Percentiles rank a stretch among this genome's conserved stretches.
Conservation (phyloP, 164 flowering plant species). For the Hamamelis virginiana region DNA sequence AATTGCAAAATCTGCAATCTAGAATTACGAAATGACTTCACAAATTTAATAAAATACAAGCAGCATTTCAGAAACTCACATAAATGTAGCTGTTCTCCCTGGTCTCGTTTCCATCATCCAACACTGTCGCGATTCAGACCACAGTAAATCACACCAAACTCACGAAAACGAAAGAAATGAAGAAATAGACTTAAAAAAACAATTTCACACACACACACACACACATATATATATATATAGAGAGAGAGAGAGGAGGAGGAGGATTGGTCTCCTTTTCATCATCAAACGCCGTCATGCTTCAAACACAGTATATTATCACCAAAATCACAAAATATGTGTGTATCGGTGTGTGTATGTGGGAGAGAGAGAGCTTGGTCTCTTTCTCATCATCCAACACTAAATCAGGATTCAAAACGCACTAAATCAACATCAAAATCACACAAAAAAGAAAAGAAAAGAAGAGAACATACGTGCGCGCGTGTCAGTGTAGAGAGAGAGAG, state of each 20-base stretch:
- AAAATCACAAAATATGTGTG: not conserved
- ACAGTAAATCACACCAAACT: constrained; percentile 9
- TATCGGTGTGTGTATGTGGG: too few relatives aligned
- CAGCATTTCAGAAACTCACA: constrained; percentile 45
- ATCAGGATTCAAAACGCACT: too few relatives aligned
- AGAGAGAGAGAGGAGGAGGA: too few relatives aligned
- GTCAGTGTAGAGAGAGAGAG: constrained; percentile 12
- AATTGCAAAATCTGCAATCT: too few relatives aligned
- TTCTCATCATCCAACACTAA: too few relatives aligned
- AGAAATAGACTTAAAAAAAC: too few relatives aligned
- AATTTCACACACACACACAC: too few relatives aligned
- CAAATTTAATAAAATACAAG: not conserved
- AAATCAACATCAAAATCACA: constrained; percentile 2
- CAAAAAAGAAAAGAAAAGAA: not conserved
- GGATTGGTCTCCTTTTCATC: constrained; percentile 73
- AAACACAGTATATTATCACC: constrained; percentile 7
- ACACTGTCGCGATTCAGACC: constrained; percentile 46
- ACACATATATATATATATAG: too few relatives aligned
- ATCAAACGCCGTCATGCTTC: constrained; percentile 65
- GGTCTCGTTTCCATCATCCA: constrained; percentile 76
- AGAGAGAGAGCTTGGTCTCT: too few relatives aligned
- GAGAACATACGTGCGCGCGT: not conserved
- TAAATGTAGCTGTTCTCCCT: constrained; percentile 86
- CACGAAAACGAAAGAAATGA: too few relatives aligned
- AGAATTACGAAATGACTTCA: not conserved